phyloP scores from a whole-genome alignment of 306 rosid genomes.

The Pterocarpus santalinus region DNA sequence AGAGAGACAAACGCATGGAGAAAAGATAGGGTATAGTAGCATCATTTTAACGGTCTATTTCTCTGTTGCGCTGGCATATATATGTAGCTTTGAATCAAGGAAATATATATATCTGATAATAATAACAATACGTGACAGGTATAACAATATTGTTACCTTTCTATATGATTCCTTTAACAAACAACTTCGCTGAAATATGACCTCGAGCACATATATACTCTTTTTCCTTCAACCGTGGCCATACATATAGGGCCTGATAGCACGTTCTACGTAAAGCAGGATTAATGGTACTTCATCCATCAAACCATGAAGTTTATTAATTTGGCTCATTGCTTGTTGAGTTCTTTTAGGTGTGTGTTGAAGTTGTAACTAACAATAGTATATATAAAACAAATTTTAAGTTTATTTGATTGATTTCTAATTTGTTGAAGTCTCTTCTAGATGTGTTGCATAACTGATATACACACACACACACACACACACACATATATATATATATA shows the following conservation, averaged over 20 bases:
- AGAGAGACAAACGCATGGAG: neutral
- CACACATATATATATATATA: no score
- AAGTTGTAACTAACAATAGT: slow-evolving; percentile 10
- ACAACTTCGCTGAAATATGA: slow-evolving; percentile 40
- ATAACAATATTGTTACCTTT: slow-evolving; percentile 20
- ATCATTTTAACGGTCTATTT: slow-evolving; percentile 59
- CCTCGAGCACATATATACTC: neutral
- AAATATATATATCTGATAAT: slow-evolving; percentile 3
- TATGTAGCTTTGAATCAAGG: slow-evolving; percentile 47
- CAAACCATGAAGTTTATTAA: slow-evolving; percentile 12
- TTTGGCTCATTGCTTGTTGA: slow-evolving; percentile 20
- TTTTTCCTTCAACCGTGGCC: neutral
- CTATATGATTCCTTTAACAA: slow-evolving; percentile 33
- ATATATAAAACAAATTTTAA: no score
- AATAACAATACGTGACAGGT: slow-evolving; percentile 41
- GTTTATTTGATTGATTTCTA: neutral
- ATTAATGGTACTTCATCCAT: slow-evolving; percentile 22
- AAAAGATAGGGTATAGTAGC: slow-evolving; percentile 5
- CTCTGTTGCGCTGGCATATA: slow-evolving; percentile 25
- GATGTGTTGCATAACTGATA: no score
- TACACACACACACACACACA: no score
- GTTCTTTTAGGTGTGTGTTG: neutral
- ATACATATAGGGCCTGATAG: neutral
- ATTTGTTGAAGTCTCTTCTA: neutral
- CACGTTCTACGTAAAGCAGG: slow-evolving; percentile 23